phyloP scores from a whole-genome alignment of 306 rosid genomes.

The Carpinus fangiana region DNA sequence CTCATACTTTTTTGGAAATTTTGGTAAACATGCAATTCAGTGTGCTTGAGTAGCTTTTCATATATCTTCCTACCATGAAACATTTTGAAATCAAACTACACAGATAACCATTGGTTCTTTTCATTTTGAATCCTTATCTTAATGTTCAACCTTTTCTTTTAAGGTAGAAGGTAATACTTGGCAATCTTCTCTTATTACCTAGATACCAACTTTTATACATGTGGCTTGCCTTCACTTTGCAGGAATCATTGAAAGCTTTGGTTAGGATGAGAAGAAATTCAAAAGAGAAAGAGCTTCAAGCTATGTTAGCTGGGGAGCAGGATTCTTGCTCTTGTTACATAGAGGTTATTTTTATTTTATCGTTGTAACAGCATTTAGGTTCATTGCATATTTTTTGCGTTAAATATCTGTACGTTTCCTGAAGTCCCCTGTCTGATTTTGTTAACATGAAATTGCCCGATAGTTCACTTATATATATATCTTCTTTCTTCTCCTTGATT shows the following conservation, averaged over 20 bases:
- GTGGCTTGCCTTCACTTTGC: conserved; percentile 37
- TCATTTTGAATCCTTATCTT: conserved; percentile 2
- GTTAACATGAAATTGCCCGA: conserved; percentile 5
- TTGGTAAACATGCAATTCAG: background rate
- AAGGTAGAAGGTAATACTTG: conserved; percentile 15
- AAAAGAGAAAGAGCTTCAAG: conserved; percentile 90
- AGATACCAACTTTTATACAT: conserved; percentile 26
- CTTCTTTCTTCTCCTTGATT: background rate
- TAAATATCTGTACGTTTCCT: background rate
- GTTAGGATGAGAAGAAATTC: conserved; percentile 70
- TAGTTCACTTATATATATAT: conserved; percentile 5
- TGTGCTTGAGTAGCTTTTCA: background rate
- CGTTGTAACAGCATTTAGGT: conserved; percentile 3
- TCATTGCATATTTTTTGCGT: conserved; percentile 10
- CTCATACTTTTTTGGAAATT: background rate
- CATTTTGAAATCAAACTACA: background rate
- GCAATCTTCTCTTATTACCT: conserved; percentile 7
- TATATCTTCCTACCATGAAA: background rate
- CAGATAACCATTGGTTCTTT: background rate
- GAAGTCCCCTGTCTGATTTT: conserved; percentile 1
- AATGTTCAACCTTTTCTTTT: conserved; percentile 12
- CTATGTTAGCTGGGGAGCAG: conserved; percentile 82
- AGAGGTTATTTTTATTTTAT: conserved; percentile 58
- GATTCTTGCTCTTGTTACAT: conserved; percentile 87
- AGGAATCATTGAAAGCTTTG: conserved; percentile 76